Evolutionary conservation across 73 alveolate species (phyloP), one percentile per base, ranked within the genome.

Genomic region (Loxodes magnus): DNA sequence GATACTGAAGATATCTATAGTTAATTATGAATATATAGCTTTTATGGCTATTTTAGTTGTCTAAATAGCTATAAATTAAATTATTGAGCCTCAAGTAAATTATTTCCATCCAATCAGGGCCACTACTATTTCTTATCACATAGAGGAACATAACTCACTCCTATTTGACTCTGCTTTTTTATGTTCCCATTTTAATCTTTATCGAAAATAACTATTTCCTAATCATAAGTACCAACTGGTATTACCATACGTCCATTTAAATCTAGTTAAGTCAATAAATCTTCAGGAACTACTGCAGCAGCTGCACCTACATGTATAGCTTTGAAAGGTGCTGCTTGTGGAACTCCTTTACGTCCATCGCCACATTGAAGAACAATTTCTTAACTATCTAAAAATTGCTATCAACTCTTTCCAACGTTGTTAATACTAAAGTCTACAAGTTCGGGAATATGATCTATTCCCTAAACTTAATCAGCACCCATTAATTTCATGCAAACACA

Each of bases 251-350:
- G 43, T n/a, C 88, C 88, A 12, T 77, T 77, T 28, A 56, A 60
- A 4, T 57, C 64, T 23, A 68, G 67, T 43, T 69, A 62, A 10
- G 60, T 67, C 22, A 46, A 15, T 1, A 70, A 35, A 5, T 28
- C 57, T 35, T 48, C 25, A 1, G 67, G 75, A 22, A 76, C 44
- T 14, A 35, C 51, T 2, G 43, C 62, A 0, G 68, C 51, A 20
- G 96, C n/a, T n/a, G n/a, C n/a, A 23, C 96, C 96, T 33, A 79
- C 87, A 80, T 79, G 96, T 22, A 84, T 79, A 20, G 67, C 71
- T 62, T 79, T 77, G 58, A 51, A 84, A 14, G 93, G 96, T 14
- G 78, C 88, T 23, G 63, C 22, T 31, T 78, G 51, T 31, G 77
- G 44, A 7, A 23, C 36, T 1, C 95, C 95, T 10, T 59, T 54